Conservation (phyloP, 164 flowering plant species). For the Pachysandra terminalis region DNA sequence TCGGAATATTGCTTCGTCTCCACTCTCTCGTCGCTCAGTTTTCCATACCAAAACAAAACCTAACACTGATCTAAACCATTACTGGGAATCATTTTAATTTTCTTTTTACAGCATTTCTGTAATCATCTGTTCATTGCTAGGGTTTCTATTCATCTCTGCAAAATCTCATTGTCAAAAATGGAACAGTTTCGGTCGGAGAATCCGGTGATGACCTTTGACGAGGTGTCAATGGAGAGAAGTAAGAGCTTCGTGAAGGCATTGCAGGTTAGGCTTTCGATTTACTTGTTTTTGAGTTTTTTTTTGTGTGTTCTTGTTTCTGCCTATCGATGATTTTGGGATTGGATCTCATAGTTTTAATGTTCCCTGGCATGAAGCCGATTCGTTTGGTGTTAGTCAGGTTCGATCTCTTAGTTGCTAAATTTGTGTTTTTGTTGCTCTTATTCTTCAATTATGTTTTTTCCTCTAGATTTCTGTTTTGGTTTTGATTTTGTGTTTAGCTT, state of each 20-base stretch:
- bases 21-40: slow-evolving; percentile 20
- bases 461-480: not conserved
- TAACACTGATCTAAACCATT: slow-evolving; percentile 14
- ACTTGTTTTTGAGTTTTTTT: not conserved
- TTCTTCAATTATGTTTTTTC: not conserved
- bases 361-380: not conserved
- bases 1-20: slow-evolving; percentile 7
- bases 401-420: not conserved
- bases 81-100: not conserved
- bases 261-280: slow-evolving; percentile 41
- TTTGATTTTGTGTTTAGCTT: not conserved
- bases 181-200: slow-evolving; percentile 30
- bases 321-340: not conserved
- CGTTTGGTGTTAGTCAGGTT: not conserved
- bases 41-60: slow-evolving; percentile 29
- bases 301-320: not conserved
- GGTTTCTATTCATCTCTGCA: not conserved
- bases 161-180: slow-evolving; percentile 25
- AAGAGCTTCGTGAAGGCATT: slow-evolving; percentile 79
- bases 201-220: slow-evolving; percentile 73
- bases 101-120: not conserved
- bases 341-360: slow-evolving; percentile 11
- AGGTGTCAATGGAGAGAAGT: slow-evolving; percentile 89
- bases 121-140: not conserved
- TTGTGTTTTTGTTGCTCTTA: not conserved